Evolutionary conservation across 257 asterid species (phyloP).

Genomic region (Cinchona pubescens): DNA sequence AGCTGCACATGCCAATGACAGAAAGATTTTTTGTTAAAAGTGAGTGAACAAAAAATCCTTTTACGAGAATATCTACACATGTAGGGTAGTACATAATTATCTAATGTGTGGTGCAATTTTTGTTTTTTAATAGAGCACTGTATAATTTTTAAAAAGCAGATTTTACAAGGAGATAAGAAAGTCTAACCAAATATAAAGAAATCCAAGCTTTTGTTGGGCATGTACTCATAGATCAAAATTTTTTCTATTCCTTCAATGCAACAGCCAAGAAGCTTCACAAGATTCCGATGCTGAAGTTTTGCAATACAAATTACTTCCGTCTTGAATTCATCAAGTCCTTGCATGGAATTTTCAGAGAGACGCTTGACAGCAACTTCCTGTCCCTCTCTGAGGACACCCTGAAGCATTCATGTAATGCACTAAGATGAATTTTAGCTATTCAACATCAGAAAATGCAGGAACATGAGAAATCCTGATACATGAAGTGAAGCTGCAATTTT

Average conservation of each 20-base stretch:
- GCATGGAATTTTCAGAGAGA: constrained; percentile 28
- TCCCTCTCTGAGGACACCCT: constrained; percentile 36
- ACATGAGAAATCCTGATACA: no score
- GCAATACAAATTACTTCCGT: constrained; percentile 35
- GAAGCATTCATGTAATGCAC: neutral
- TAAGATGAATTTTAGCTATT: neutral
- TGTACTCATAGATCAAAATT: constrained; percentile 36
- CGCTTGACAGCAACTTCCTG: constrained; percentile 40
- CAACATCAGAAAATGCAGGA: neutral
- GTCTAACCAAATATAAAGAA: constrained; percentile 30
- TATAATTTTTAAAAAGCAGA: no score
- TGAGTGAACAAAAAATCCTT: no score
- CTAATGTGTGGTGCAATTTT: no score
- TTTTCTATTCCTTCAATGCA: constrained; percentile 34
- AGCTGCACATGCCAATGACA: no score
- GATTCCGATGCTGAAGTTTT: constrained; percentile 41
- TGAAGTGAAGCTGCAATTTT: neutral
- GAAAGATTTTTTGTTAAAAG: no score
- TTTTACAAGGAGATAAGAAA: no score
- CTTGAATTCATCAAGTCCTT: constrained; percentile 35
- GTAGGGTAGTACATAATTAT: no score
- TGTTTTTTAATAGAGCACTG: no score
- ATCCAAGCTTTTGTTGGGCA: constrained; percentile 33
- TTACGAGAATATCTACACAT: no score
- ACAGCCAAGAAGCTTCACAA: constrained; percentile 37